Conservation (phyloP, 768 basidiomycete species). For the Amanita subjunquillea region DNA sequence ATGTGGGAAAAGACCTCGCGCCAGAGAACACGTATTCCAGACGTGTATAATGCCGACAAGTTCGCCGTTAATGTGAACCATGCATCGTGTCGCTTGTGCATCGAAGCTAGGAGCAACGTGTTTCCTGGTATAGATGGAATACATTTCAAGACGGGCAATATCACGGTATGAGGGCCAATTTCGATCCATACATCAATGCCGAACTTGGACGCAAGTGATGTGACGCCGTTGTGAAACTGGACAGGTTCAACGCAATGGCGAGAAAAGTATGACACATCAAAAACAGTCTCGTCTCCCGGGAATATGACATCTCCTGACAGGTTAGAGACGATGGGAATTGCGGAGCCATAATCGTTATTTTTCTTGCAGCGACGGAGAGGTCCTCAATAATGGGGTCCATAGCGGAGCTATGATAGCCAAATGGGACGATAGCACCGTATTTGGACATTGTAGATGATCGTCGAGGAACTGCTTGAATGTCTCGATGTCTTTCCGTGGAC, state of each 20-base stretch:
- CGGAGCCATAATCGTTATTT: slow-evolving; percentile 32
- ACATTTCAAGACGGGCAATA: slow-evolving; percentile 46
- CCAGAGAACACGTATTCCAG: slow-evolving; percentile 38
- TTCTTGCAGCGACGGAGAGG: slow-evolving; percentile 28
- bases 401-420: slow-evolving; percentile 57
- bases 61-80: slow-evolving; percentile 35
- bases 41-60: slow-evolving; percentile 39
- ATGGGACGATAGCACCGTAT: slow-evolving; percentile 37
- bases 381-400: slow-evolving; percentile 50
- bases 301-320: slow-evolving; percentile 42
- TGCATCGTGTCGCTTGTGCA: slow-evolving; percentile 32
- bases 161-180: slow-evolving; percentile 52
- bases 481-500: slow-evolving; percentile 33
- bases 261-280: slow-evolving; percentile 42
- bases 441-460: slow-evolving; percentile 23
- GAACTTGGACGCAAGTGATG: slow-evolving; percentile 21
- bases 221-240: slow-evolving; percentile 40
- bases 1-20: slow-evolving; percentile 40
- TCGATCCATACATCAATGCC: slow-evolving; percentile 47
- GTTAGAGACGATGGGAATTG: slow-evolving; percentile 54
- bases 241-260: slow-evolving; percentile 53
- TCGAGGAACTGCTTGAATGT: slow-evolving; percentile 32
- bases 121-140: slow-evolving; percentile 21
- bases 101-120: slow-evolving; percentile 34
- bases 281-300: slow-evolving; percentile 39